These are phyloP conservation scores for Aspergillus alliaceus DNA, from an alignment of 2,329 filamentous ascomycete genomes.

Conservation along the genomic window DNA sequence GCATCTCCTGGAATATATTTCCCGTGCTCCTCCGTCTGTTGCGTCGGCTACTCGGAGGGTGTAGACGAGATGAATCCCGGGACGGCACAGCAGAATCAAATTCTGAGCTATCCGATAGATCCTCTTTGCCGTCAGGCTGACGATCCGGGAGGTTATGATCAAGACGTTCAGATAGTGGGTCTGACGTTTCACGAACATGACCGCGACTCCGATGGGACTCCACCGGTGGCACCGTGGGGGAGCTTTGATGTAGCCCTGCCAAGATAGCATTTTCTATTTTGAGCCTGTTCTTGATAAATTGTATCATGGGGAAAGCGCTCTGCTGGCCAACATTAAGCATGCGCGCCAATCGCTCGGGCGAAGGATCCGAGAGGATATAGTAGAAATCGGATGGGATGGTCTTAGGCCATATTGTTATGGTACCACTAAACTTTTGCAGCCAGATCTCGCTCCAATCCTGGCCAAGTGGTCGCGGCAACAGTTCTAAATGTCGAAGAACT, in stretches of 20 bases:
- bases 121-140: slow-evolving; percentile 10
- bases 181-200: slow-evolving; percentile 12
- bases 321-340: slow-evolving; percentile 93
- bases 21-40: slow-evolving; percentile 28
- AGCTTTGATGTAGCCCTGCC: slow-evolving; percentile 49
- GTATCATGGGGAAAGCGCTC: slow-evolving; percentile 84
- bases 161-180: slow-evolving; percentile 24
- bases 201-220: slow-evolving; percentile 31
- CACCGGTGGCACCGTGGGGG: slow-evolving; percentile 25
- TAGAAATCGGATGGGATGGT: slow-evolving; percentile 75
- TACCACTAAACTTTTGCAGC: slow-evolving; percentile 92
- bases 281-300: slow-evolving; percentile 85
- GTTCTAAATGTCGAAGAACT: slow-evolving; percentile 86
- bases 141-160: slow-evolving; percentile 31
- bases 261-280: slow-evolving; percentile 73
- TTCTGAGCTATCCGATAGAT: slow-evolving; percentile 22
- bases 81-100: slow-evolving; percentile 17
- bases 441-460: slow-evolving; percentile 98
- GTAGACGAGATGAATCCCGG: slow-evolving; percentile 20
- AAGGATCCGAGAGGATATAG: slow-evolving; percentile 83
- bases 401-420: slow-evolving; percentile 94
- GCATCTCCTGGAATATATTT: slow-evolving; percentile 45
- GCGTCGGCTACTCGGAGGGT: slow-evolving; percentile 18
- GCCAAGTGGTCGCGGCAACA: slow-evolving; percentile 83
- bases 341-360: slow-evolving; percentile 68